Evolutionary conservation across 2,329 filamentous ascomycete species (phyloP).

Genomic region (Aspergillus fischeri): DNA sequence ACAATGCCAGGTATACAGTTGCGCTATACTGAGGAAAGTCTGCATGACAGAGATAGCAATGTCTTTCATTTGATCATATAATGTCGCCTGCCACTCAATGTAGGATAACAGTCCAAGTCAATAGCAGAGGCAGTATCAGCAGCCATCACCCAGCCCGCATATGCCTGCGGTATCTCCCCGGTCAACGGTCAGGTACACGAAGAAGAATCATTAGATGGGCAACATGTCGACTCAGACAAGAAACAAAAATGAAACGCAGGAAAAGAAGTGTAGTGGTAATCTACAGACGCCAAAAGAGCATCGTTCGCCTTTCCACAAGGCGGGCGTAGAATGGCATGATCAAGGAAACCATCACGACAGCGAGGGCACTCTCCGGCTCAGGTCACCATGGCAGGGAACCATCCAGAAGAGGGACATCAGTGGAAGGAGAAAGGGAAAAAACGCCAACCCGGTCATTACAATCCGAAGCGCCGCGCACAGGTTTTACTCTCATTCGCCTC

Average conservation of each 20-base stretch:
- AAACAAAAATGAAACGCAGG: background rate
- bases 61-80: background rate
- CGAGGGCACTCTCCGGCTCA: too few relatives aligned
- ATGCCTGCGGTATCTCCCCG: background rate
- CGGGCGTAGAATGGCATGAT: too few relatives aligned
- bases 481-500: slow-evolving; percentile 20
- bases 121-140: background rate
- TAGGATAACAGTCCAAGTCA: background rate
- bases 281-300: background rate
- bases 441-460: slow-evolving; percentile 27
- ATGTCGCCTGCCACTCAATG: background rate
- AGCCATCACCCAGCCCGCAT: background rate
- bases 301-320: too few relatives aligned
- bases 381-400: slow-evolving; percentile 6
- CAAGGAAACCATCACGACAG: too few relatives aligned
- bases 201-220: background rate
- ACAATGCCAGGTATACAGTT: background rate
- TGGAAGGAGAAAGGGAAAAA: slow-evolving; percentile 9
- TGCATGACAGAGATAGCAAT: background rate
- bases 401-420: slow-evolving; percentile 8
- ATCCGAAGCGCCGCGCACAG: slow-evolving; percentile 17
- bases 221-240: background rate
- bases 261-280: background rate
- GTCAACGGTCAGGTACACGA: background rate
- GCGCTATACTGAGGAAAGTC: background rate